phyloP scores from a whole-genome alignment of 2,329 filamentous ascomycete genomes.

The Xylariaceae sp. region DNA sequence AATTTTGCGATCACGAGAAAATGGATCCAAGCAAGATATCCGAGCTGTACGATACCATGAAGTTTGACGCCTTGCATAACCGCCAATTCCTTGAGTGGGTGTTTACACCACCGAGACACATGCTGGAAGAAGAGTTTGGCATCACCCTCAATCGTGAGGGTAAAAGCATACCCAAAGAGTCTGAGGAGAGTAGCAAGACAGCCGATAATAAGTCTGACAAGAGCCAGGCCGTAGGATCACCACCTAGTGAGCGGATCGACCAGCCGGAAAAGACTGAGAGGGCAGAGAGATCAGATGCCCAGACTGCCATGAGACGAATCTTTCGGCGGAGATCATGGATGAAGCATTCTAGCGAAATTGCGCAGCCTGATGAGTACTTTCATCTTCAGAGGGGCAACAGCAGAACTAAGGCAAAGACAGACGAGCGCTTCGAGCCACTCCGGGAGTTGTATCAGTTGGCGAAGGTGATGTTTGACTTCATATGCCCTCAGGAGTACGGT shows the following conservation, averaged over 20 bases:
- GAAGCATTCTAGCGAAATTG: conserved; percentile 61
- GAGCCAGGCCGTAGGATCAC: conserved; percentile 41
- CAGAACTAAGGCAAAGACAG: conserved; percentile 78
- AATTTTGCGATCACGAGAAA: conserved; percentile 97
- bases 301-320: conserved; percentile 54
- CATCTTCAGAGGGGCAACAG: conserved; percentile 83
- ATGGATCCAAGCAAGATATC: conserved; percentile 99
- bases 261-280: conserved; percentile 39
- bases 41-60: conserved; percentile 99
- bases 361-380: conserved; percentile 78
- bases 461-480: conserved; percentile 97
- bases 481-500: conserved; percentile 97
- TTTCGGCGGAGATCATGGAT: conserved; percentile 69
- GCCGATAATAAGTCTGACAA: conserved; percentile 53
- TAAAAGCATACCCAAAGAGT: conserved; percentile 47
- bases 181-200: conserved; percentile 49
- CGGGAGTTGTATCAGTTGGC: conserved; percentile 92
- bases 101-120: conserved; percentile 83
- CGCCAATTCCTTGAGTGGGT: conserved; percentile 96
- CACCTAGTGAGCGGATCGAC: conserved; percentile 37
- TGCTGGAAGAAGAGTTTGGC: conserved; percentile 74
- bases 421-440: conserved; percentile 84
- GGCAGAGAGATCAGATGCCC: conserved; percentile 42
- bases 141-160: conserved; percentile 51
- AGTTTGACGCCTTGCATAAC: conserved; percentile 97